phyloP scores from a whole-genome alignment of 495 filamentous ascomycete genomes.

The Poronia punctata region DNA sequence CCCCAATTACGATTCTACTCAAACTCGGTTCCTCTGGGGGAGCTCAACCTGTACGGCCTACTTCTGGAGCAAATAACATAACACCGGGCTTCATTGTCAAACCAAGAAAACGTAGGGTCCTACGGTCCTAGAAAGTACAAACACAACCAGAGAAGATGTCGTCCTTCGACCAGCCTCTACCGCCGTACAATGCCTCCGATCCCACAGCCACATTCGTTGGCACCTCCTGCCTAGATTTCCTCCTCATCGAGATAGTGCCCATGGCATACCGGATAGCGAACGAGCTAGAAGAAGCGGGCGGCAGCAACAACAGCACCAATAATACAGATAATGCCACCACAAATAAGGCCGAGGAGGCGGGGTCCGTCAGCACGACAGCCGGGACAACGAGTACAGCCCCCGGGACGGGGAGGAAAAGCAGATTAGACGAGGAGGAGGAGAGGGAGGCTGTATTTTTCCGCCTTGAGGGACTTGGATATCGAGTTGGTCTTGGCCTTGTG shows the following conservation, averaged over 20 bases:
- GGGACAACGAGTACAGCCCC: slow-evolving; percentile 22
- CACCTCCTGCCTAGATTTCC: slow-evolving; percentile 79
- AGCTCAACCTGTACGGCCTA: too few relatives aligned
- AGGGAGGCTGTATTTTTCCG: slow-evolving; percentile 76
- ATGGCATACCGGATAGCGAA: slow-evolving; percentile 76
- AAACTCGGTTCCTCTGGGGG: too few relatives aligned
- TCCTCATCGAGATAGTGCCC: slow-evolving; percentile 93
- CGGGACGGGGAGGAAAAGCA: slow-evolving; percentile 15
- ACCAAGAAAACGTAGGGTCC: too few relatives aligned
- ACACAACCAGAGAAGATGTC: slow-evolving; percentile 31
- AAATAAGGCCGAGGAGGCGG: slow-evolving; percentile 7
- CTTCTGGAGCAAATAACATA: too few relatives aligned
- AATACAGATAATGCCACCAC: neutral
- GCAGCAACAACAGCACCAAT: slow-evolving; percentile 1
- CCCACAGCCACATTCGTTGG: slow-evolving; percentile 69
- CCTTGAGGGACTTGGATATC: slow-evolving; percentile 80
- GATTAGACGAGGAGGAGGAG: slow-evolving; percentile 63
- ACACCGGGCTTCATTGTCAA: too few relatives aligned
- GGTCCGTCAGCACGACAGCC: slow-evolving; percentile 14
- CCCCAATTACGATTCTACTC: too few relatives aligned
- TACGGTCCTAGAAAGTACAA: too few relatives aligned
- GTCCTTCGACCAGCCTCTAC: slow-evolving; percentile 69
- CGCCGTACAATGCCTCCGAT: slow-evolving; percentile 67
- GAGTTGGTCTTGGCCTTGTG: slow-evolving; percentile 86
- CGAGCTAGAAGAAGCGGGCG: slow-evolving; percentile 44